Evolutionary conservation across 2,329 filamentous ascomycete species (phyloP).

Genomic region (Kalaharituber pfeilii): DNA sequence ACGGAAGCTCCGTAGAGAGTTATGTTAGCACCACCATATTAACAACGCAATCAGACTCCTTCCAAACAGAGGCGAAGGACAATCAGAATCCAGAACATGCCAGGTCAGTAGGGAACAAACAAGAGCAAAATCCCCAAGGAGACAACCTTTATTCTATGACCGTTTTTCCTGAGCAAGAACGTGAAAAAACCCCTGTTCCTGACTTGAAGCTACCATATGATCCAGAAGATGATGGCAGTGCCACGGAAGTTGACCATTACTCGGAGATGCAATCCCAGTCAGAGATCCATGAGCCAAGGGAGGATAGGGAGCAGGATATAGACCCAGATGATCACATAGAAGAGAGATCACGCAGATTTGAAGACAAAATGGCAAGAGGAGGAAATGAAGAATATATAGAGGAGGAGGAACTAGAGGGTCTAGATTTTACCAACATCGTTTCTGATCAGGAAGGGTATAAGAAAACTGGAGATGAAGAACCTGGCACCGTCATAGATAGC

Average conservation of each 20-base stretch:
- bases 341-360: not conserved
- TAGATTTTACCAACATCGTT: not conserved
- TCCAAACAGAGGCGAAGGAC: not conserved
- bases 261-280: not conserved
- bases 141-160: not conserved
- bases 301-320: not conserved
- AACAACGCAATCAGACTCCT: not conserved
- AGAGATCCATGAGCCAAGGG: not conserved
- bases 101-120: not conserved
- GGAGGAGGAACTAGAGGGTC: not conserved
- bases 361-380: not conserved
- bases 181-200: not conserved
- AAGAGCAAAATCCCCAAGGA: not conserved
- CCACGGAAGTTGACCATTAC: not conserved
- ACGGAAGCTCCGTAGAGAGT: not conserved
- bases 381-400: not conserved
- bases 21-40: not conserved
- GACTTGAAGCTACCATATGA: not conserved
- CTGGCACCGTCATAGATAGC: not conserved
- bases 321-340: not conserved
- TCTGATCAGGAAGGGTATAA: not conserved
- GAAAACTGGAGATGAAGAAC: not conserved
- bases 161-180: not conserved
- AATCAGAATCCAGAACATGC: not conserved
- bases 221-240: not conserved